These are phyloP conservation scores for Leishmania tropica DNA, from an alignment of 208 protist species.

Conservation along the genomic window DNA sequence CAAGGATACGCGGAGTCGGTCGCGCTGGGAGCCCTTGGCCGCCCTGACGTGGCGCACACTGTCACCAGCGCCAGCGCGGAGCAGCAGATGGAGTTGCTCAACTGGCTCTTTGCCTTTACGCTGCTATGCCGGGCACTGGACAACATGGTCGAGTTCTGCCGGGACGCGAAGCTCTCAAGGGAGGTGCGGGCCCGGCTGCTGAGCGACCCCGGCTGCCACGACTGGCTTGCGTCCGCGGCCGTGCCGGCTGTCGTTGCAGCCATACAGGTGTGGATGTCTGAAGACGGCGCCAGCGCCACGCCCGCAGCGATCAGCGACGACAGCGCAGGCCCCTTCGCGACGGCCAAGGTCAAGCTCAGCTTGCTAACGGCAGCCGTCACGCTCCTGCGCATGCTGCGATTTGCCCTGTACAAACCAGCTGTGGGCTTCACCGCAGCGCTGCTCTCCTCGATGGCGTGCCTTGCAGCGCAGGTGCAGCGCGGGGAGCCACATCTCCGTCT, in stretches of 20 bases:
- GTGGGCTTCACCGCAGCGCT: slow-evolving; percentile 30
- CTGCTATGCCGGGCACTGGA: slow-evolving; percentile 64
- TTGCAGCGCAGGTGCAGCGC: slow-evolving; percentile 51
- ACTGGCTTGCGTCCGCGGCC: slow-evolving; percentile 53
- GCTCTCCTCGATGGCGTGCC: slow-evolving; percentile 39
- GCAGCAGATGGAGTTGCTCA: slow-evolving; percentile 62
- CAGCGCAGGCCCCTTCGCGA: slow-evolving; percentile 6
- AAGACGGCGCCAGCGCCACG: not conserved
- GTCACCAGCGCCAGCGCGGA: slow-evolving; percentile 31
- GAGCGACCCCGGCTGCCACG: slow-evolving; percentile 35
- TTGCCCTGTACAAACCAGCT: slow-evolving; percentile 59
- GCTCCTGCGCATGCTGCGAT: slow-evolving; percentile 69
- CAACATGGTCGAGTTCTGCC: slow-evolving; percentile 81
- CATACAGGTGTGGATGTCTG: slow-evolving; percentile 55
- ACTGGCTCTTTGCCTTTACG: slow-evolving; percentile 67
- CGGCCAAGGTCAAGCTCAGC: slow-evolving; percentile 37
- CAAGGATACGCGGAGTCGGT: slow-evolving; percentile 33
- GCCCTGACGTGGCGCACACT: slow-evolving; percentile 35
- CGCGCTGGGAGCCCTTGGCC: slow-evolving; percentile 40
- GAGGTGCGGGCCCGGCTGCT: slow-evolving; percentile 51
- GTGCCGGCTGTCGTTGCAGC: slow-evolving; percentile 68
- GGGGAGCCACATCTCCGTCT: slow-evolving; percentile 48
- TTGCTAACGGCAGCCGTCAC: slow-evolving; percentile 42
- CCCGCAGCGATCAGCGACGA: not conserved
- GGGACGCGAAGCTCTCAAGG: slow-evolving; percentile 29